phyloP scores from a whole-genome alignment of 2,329 filamentous ascomycete genomes.

The Akanthomyces lecanii region DNA sequence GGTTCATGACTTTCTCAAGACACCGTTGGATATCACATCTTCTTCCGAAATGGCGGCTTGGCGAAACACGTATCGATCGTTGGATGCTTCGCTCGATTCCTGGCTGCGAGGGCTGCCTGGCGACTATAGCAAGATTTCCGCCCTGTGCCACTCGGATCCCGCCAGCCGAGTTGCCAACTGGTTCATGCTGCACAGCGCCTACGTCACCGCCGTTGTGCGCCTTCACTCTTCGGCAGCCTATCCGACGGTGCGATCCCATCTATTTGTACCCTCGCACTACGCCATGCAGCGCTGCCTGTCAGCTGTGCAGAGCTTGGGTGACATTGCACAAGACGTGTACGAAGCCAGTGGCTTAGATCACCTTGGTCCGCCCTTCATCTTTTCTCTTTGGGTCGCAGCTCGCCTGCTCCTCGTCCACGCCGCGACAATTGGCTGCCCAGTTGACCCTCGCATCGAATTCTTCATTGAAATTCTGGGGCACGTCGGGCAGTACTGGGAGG shows the following conservation, averaged over 20 bases:
- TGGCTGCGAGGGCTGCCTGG: conserved; percentile 41
- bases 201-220: conserved; percentile 40
- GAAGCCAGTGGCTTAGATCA: conserved; percentile 41
- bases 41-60: conserved; percentile 36
- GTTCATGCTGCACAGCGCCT: conserved; percentile 44
- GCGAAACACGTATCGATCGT: conserved; percentile 37
- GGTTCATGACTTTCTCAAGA: conserved; percentile 41
- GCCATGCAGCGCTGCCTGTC: conserved; percentile 43
- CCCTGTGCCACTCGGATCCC: conserved; percentile 42
- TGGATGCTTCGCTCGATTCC: conserved; percentile 36
- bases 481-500: conserved; percentile 42
- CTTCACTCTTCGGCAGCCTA: conserved; percentile 43
- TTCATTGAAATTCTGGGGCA: conserved; percentile 40
- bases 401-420: conserved; percentile 39
- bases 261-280: conserved; percentile 41
- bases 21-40: conserved; percentile 36
- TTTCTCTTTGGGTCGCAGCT: conserved; percentile 42
- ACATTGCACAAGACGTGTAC: conserved; percentile 41
- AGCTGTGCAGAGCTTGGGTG: conserved; percentile 40
- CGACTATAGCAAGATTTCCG: conserved; percentile 43
- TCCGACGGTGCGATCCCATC: conserved; percentile 35
- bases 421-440: conserved; percentile 32
- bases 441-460: conserved; percentile 39
- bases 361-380: conserved; percentile 40
- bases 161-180: conserved; percentile 43